A percentile compares a stretch with the other conserved stretches of the same genome.
These are phyloP conservation scores for Skeletonema potamos DNA, from an alignment of 108 stramenopile genomes.

Conservation along the genomic window DNA sequence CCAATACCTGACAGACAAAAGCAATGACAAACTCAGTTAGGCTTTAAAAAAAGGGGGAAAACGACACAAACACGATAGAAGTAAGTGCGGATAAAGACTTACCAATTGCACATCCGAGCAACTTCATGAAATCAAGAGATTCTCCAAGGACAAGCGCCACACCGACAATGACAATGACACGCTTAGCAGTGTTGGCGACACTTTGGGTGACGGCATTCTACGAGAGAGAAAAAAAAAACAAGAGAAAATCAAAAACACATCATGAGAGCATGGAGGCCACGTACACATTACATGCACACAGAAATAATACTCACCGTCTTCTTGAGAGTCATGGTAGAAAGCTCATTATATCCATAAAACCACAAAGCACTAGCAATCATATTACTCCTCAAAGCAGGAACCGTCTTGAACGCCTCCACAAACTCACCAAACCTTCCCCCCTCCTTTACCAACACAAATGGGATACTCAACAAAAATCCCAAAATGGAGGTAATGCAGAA, in stretches of 20 bases:
- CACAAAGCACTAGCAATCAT: conserved; percentile 88
- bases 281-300: no score
- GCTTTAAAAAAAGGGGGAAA: background rate
- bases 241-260: background rate
- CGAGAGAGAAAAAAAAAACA: background rate
- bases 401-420: conserved; percentile 75
- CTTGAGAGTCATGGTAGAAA: conserved; percentile 93
- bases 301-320: conserved; percentile 63
- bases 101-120: conserved; percentile 89
- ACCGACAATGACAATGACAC: conserved; percentile 93
- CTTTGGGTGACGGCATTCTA: conserved; percentile 86
- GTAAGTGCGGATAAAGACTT: conserved; percentile 26
- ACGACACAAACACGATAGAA: background rate
- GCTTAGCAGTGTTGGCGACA: conserved; percentile 96
- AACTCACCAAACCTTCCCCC: conserved; percentile 82
- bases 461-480: conserved; percentile 82
- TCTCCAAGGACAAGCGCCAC: conserved; percentile 89
- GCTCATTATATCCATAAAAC: conserved; percentile 96
- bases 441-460: conserved; percentile 70
- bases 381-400: conserved; percentile 77
- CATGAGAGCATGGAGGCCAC: background rate
- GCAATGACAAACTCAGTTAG: background rate
- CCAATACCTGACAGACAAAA: conserved; percentile 56
- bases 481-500: conserved; percentile 88
- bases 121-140: conserved; percentile 83